Conservation (phyloP, 1,284 basidiomycete genomes). For the Pyrrhoderma noxium region DNA sequence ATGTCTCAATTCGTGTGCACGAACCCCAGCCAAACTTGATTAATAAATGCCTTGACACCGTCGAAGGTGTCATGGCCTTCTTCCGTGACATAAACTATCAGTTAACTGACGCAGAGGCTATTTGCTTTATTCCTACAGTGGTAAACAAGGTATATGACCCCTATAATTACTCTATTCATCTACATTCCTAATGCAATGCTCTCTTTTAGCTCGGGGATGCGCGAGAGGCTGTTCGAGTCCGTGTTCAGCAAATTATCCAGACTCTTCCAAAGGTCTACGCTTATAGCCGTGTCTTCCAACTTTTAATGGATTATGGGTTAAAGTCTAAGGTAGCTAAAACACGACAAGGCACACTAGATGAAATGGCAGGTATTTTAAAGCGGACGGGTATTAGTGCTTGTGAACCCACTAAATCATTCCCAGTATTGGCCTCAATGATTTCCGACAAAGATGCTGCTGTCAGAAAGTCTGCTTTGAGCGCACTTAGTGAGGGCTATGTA, state of each 20-base stretch:
- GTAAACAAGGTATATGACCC: conserved; percentile 70
- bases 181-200: conserved; percentile 11
- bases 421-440: conserved; percentile 73
- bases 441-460: conserved; percentile 85
- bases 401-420: conserved; percentile 74
- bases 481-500: conserved; percentile 77
- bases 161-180: not conserved
- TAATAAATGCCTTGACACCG: conserved; percentile 84
- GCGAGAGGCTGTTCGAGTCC: conserved; percentile 64
- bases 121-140: conserved; percentile 86
- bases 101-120: conserved; percentile 82
- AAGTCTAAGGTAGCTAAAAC: conserved; percentile 88
- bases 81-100: conserved; percentile 70
- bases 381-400: conserved; percentile 80
- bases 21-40: conserved; percentile 92
- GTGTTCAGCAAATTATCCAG: conserved; percentile 69
- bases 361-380: conserved; percentile 71
- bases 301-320: conserved; percentile 80
- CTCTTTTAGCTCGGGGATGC: conserved; percentile 66
- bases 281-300: conserved; percentile 83
- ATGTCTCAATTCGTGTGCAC: conserved; percentile 84
- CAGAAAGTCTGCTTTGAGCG: conserved; percentile 73
- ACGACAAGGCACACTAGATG: conserved; percentile 79
- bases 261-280: conserved; percentile 75
- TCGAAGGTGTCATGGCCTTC: conserved; percentile 74